A percentile compares a stretch with the other conserved stretches of the same genome.
phyloP scores from a whole-genome alignment of 163 green algal species.

The Chlorella variabilis region DNA sequence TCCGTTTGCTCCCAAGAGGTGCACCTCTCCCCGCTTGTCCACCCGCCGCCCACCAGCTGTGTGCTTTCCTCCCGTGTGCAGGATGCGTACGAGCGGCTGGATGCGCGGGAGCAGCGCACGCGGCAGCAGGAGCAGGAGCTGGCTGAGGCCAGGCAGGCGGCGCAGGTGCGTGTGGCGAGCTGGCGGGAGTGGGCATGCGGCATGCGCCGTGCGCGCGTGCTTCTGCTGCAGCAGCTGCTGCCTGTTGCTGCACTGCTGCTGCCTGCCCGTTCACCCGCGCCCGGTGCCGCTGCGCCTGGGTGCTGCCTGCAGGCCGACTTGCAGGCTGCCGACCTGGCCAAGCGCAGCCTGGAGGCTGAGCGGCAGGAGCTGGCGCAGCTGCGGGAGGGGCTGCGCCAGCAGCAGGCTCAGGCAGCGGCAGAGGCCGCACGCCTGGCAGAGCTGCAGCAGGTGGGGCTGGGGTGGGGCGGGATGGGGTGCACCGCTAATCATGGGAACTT shows the following conservation, averaged over 20 bases:
- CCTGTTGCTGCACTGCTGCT: too few species aligned
- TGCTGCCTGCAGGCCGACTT: conserved; percentile 25
- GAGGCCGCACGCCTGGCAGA: conserved; percentile 23
- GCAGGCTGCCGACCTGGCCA: conserved; percentile 27
- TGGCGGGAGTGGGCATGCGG: too few species aligned
- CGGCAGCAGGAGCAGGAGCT: conserved; percentile 26
- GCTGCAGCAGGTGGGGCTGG: conserved; percentile 19
- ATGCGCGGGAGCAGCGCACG: conserved; percentile 2
- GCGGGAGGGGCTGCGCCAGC: conserved; percentile 8
- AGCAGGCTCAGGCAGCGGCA: conserved; percentile 21
- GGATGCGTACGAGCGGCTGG: conserved; percentile 35
- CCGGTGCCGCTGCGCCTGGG: too few species aligned
- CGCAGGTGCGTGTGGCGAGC: not conserved
- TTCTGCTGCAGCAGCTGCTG: too few species aligned
- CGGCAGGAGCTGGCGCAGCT: conserved; percentile 1
- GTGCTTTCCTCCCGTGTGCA: too few species aligned
- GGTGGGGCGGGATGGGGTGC: not conserved
- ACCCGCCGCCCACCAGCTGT: too few species aligned
- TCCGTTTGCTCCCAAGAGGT: too few species aligned
- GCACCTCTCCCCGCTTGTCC: too few species aligned
- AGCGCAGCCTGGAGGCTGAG: conserved; percentile 26
- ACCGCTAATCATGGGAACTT: too few species aligned
- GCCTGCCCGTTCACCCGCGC: too few species aligned
- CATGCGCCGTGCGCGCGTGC: too few species aligned
- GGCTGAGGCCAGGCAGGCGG: conserved; percentile 26